These are phyloP conservation scores for Priceomyces melissophilus DNA, from an alignment of 805 yeast species.

Conservation along the genomic window DNA sequence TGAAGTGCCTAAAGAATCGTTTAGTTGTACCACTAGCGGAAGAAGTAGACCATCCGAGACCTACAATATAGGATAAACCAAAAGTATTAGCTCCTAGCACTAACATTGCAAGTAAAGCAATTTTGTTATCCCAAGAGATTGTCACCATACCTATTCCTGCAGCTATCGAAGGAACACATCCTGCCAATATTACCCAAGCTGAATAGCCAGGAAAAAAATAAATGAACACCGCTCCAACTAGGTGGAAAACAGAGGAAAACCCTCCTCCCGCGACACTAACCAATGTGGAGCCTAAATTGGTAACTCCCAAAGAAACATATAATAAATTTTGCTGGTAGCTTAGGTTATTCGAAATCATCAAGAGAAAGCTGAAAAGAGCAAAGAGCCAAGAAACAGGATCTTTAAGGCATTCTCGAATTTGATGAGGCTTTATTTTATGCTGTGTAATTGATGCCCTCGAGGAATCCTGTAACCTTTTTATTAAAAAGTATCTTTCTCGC, in stretches of 20 bases:
- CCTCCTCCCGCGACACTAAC: slow-evolving; percentile 55
- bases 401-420: slow-evolving; percentile 43
- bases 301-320: slow-evolving; percentile 15
- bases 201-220: slow-evolving; percentile 2
- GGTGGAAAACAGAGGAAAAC: slow-evolving; percentile 39
- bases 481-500: slow-evolving; percentile 49
- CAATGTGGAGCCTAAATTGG: slow-evolving; percentile 45
- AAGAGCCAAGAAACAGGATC: slow-evolving; percentile 31
- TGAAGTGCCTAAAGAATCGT: slow-evolving; percentile 40
- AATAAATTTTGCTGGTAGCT: slow-evolving; percentile 5
- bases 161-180: slow-evolving; percentile 4
- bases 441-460: slow-evolving; percentile 31
- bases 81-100: slow-evolving; percentile 4
- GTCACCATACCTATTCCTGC: slow-evolving; percentile 4
- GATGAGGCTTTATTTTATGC: slow-evolving; percentile 41
- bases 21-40: slow-evolving; percentile 43
- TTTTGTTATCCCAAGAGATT: slow-evolving; percentile 5
- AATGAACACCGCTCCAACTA: slow-evolving; percentile 3
- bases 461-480: slow-evolving; percentile 30
- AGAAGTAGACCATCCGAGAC: slow-evolving; percentile 16
- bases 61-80: slow-evolving; percentile 11
- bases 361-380: slow-evolving; percentile 2
- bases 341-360: slow-evolving; percentile 5
- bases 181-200: slow-evolving; percentile 1
- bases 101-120: slow-evolving; percentile 5